These are phyloP conservation scores for Kwoniella dejecticola DNA, from an alignment of 768 basidiomycete genomes.

Conservation along the genomic window DNA sequence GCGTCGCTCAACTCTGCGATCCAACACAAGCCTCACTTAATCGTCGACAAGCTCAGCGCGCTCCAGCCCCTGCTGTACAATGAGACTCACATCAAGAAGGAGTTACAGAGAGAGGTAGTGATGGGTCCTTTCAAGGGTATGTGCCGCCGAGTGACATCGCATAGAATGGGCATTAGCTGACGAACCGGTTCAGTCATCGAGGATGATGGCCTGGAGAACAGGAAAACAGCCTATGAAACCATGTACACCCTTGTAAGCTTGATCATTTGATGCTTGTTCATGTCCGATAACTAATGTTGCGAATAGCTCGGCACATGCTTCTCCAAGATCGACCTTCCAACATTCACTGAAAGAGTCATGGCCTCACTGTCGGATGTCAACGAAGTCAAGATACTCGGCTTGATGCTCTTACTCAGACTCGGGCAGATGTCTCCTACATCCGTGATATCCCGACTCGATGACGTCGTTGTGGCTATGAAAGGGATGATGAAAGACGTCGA, in stretches of 20 bases:
- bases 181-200: slow-evolving; percentile 63
- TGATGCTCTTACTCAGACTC: slow-evolving; percentile 91
- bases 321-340: slow-evolving; percentile 78
- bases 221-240: slow-evolving; percentile 96
- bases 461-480: slow-evolving; percentile 70
- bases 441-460: slow-evolving; percentile 59
- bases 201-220: slow-evolving; percentile 92
- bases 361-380: slow-evolving; percentile 85
- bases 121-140: slow-evolving; percentile 54
- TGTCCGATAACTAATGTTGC: no score
- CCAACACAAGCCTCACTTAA: slow-evolving; percentile 87
- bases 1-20: slow-evolving; percentile 93
- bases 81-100: slow-evolving; percentile 75
- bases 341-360: slow-evolving; percentile 78
- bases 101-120: slow-evolving; percentile 48
- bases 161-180: neutral
- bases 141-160: slow-evolving; percentile 1
- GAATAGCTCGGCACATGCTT: slow-evolving; percentile 72
- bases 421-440: slow-evolving; percentile 81
- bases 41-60: slow-evolving; percentile 75
- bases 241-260: slow-evolving; percentile 60
- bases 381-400: slow-evolving; percentile 94
- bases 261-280: no score
- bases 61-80: slow-evolving; percentile 81
- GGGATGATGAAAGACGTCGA: slow-evolving; percentile 80